Evolutionary conservation across 345 rosid species (phyloP), one percentile per base, ranked within the genome.

Genomic region (Gossypium ekmanianum): DNA sequence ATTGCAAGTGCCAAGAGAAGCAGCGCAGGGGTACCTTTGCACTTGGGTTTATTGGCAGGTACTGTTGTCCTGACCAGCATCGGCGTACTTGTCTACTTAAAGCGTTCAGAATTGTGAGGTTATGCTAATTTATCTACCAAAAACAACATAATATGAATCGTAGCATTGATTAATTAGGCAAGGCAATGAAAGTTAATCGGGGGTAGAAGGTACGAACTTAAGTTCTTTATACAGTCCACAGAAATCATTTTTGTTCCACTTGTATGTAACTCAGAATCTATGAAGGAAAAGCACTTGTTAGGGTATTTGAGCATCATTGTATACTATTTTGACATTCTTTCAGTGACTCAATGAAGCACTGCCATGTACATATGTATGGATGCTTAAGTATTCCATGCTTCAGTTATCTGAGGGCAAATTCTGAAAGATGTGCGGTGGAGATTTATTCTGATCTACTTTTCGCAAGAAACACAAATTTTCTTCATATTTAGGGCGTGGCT

Each of bases 41-140:
- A 79, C 62, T 74, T 87, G 11, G 81, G 91, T 64, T 51, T 90
- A 57, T 71, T 91, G 59, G 86, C 89, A 0, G 87, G 97, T 66
- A 90, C 89, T 24, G 88, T 88, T 71, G 90, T 80, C 13, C 68
- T 95, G 75, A 82, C 97, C 11, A 82, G 96, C 88, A 48, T 93
- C 20, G 87, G 91, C 1, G 75, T 87, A 62, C 52, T 91, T 75
- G 87, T 85, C 55, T 93, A 90, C 87, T 64, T 91, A 62, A 93
- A 90, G 80, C 99, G 97, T 77, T 74, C 92, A 0, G 82, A 83
- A 52, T 76, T 73, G 26, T 90, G 82, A 90, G 78, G 47, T 45
- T 20, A 50, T 68, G 56, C 39, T 26, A 52, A 18, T 18, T 18
- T 18, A 43, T 5, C 26, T 10, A 13, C 18, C 48, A 18, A 12